Evolutionary conservation across 768 basidiomycete genomes (phyloP).

Genomic region (Rhodocollybia butyracea): DNA sequence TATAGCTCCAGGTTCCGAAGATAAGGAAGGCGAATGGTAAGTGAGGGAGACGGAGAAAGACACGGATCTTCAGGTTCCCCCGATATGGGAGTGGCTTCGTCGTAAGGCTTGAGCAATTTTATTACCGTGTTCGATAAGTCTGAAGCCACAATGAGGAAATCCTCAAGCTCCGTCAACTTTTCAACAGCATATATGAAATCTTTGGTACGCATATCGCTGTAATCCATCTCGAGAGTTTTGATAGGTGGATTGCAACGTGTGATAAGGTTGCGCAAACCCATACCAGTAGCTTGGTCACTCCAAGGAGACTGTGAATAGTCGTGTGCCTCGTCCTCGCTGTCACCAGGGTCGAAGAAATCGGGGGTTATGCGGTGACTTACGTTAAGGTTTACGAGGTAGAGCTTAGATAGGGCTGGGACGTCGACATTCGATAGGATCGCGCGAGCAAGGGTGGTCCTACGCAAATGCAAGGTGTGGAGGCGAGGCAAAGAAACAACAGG

Average conservation of each 20-base stretch:
- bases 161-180: constrained; percentile 46
- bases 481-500: constrained; percentile 52
- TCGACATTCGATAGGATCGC: constrained; percentile 62
- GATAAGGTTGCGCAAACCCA: constrained; percentile 71
- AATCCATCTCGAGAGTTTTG: constrained; percentile 70
- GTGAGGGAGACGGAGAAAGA: constrained; percentile 1
- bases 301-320: constrained; percentile 77
- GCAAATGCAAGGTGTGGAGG: constrained; percentile 55
- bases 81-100: constrained; percentile 10
- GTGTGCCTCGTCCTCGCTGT: constrained; percentile 68
- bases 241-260: constrained; percentile 60
- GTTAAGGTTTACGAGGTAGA: constrained; percentile 67
- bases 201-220: constrained; percentile 80
- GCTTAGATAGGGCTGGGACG: constrained; percentile 54
- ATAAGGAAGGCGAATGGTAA: constrained; percentile 47
- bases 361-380: constrained; percentile 47
- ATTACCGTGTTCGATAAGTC: constrained; percentile 80
- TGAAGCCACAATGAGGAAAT: constrained; percentile 74
- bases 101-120: constrained; percentile 47
- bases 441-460: constrained; percentile 60
- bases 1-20: constrained; percentile 50
- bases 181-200: constrained; percentile 72
- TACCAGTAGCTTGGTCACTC: constrained; percentile 76
- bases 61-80: constrained; percentile 10
- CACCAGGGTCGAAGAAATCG: constrained; percentile 49